A percentile compares a stretch with the other conserved stretches of the same genome.
These are phyloP conservation scores for Fagopyrum tataricum DNA, from an alignment of 148 eudicot species.

Conservation along the genomic window DNA sequence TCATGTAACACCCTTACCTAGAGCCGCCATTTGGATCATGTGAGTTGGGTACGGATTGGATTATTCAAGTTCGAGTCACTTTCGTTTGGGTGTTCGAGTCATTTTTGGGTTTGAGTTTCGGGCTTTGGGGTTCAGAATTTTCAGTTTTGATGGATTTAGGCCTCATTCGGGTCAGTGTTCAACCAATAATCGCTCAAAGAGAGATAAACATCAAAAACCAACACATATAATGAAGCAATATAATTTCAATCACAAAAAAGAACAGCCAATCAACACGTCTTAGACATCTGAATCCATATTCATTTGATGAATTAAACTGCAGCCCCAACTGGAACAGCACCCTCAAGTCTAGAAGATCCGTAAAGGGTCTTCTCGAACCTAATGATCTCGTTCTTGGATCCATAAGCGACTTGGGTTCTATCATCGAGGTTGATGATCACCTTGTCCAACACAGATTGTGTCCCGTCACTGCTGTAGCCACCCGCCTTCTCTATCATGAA, in stretches of 20 bases:
- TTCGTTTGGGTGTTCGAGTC: no score
- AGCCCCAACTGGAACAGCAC: slow-evolving; percentile 81
- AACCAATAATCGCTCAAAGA: no score
- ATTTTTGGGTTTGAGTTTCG: no score
- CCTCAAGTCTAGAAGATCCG: slow-evolving; percentile 87
- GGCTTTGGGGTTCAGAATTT: no score
- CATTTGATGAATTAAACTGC: slow-evolving; percentile 32
- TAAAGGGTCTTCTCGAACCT: slow-evolving; percentile 86
- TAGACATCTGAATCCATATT: neutral
- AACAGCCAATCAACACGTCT: neutral
- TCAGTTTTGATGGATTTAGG: no score
- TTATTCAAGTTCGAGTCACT: no score
- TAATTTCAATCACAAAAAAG: slow-evolving; percentile 2
- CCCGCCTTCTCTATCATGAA: slow-evolving; percentile 92
- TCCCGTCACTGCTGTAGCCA: slow-evolving; percentile 88
- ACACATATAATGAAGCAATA: neutral
- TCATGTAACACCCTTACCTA: no score
- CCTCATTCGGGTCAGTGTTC: no score
- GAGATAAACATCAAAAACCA: neutral
- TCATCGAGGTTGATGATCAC: slow-evolving; percentile 68
- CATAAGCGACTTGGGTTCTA: slow-evolving; percentile 95
- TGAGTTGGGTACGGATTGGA: no score
- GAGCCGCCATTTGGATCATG: no score
- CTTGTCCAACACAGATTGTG: slow-evolving; percentile 76
- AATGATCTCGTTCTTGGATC: slow-evolving; percentile 90